A percentile compares a stretch with the other conserved stretches of the same genome.
Evolutionary conservation across 2,329 filamentous ascomycete genomes (phyloP).

Genomic region (Paraphaeosphaeria minitans): DNA sequence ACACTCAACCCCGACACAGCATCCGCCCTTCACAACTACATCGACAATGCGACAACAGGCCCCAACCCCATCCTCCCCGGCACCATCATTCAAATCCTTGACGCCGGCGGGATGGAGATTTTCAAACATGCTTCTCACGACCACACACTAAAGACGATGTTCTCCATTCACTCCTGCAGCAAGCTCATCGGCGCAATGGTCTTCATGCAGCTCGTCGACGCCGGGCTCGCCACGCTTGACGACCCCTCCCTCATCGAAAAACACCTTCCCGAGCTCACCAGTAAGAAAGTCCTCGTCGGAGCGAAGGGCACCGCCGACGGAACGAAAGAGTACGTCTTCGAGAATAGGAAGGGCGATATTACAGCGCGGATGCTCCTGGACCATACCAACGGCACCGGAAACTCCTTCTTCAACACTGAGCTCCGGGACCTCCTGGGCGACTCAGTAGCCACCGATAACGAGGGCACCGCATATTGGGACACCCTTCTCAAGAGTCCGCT

Average conservation of each 20-base stretch:
- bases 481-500: constrained; percentile 25
- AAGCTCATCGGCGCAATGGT: constrained; percentile 33
- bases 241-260: constrained; percentile 19
- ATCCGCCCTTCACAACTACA: constrained; percentile 13
- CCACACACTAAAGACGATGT: constrained; percentile 19
- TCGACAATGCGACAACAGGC: constrained; percentile 17
- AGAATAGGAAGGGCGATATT: constrained; percentile 19
- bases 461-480: constrained; percentile 19
- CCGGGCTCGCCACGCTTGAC: constrained; percentile 22
- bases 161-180: constrained; percentile 26
- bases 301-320: constrained; percentile 11
- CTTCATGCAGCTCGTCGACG: constrained; percentile 33
- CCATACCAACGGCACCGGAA: constrained; percentile 55
- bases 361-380: constrained; percentile 50
- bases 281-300: constrained; percentile 25
- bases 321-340: constrained; percentile 18
- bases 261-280: constrained; percentile 27
- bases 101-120: constrained; percentile 19
- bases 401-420: constrained; percentile 50
- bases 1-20: constrained; percentile 6
- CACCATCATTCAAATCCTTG: constrained; percentile 26
- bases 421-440: constrained; percentile 32
- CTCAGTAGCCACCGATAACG: constrained; percentile 19
- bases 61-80: constrained; percentile 19
- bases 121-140: constrained; percentile 25